A percentile compares a stretch with the other conserved stretches of the same genome.
These are phyloP conservation scores for Ulota crispa DNA, from an alignment of 225 moss, liverwort and hornwort genomes.

Conservation along the genomic window DNA sequence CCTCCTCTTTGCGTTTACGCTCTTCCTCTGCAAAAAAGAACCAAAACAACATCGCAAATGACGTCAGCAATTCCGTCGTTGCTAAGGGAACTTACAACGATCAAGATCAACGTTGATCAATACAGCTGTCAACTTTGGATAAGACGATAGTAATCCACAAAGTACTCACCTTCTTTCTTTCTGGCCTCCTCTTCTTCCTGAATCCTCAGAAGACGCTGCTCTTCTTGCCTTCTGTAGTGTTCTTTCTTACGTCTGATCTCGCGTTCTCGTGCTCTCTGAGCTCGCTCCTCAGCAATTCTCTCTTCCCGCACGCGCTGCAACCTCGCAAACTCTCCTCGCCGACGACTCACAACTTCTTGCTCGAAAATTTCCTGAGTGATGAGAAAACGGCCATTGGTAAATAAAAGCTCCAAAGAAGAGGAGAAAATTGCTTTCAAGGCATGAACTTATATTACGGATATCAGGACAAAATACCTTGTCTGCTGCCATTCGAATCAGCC, in stretches of 20 bases:
- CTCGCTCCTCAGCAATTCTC: constrained; percentile 73
- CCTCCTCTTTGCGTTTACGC: constrained; percentile 65
- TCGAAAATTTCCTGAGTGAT: constrained; percentile 62
- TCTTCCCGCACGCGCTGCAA: constrained; percentile 76
- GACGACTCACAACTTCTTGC: constrained; percentile 70
- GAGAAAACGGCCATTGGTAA: not conserved
- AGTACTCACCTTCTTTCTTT: constrained; percentile 72
- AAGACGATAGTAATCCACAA: not conserved
- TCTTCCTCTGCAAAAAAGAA: constrained; percentile 60
- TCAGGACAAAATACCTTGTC: constrained; percentile 61
- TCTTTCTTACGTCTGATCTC: constrained; percentile 84
- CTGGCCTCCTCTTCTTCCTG: constrained; percentile 81
- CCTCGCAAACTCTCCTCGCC: constrained; percentile 89
- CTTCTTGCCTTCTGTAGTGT: constrained; percentile 65
- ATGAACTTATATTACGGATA: not conserved
- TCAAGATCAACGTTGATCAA: not conserved
- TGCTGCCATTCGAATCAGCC: constrained; percentile 69
- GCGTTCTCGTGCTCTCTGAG: constrained; percentile 70
- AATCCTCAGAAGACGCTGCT: constrained; percentile 63
- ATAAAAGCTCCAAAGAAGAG: not conserved
- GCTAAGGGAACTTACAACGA: not conserved
- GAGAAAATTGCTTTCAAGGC: not conserved
- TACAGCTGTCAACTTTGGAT: not conserved
- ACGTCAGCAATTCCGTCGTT: not conserved
- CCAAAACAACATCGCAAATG: not conserved